Evolutionary conservation across 2,329 filamentous ascomycete genomes (phyloP).

Genomic region (Bisporella sp.): DNA sequence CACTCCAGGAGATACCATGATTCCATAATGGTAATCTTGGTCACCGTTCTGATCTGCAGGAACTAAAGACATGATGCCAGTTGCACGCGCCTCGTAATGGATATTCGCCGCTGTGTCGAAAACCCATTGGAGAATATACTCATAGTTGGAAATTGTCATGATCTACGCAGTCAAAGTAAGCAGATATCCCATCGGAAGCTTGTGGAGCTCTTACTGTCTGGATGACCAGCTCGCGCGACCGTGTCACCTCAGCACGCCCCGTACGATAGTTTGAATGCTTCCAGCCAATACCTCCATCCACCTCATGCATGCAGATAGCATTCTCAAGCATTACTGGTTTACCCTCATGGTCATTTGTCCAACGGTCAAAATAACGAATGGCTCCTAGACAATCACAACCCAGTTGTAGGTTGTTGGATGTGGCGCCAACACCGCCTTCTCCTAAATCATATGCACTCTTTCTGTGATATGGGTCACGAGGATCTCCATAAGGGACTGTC

Average conservation of each 20-base stretch:
- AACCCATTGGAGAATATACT: conserved; percentile 58
- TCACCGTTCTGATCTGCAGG: conserved; percentile 47
- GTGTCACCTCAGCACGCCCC: conserved; percentile 12
- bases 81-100: conserved; percentile 55
- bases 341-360: conserved; percentile 41
- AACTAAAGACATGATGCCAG: conserved; percentile 51
- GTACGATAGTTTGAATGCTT: conserved; percentile 66
- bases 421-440: conserved; percentile 51
- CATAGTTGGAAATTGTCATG: conserved; percentile 59
- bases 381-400: conserved; percentile 63
- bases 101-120: conserved; percentile 53
- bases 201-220: conserved; percentile 6
- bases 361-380: conserved; percentile 29
- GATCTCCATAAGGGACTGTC: conserved; percentile 56
- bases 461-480: conserved; percentile 52
- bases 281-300: conserved; percentile 62
- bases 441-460: conserved; percentile 66
- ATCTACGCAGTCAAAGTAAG: conserved; percentile 2
- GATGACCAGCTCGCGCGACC: conserved; percentile 19
- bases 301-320: conserved; percentile 61
- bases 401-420: conserved; percentile 57
- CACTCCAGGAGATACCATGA: conserved; percentile 54
- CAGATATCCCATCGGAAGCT: too few species aligned
- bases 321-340: conserved; percentile 47
- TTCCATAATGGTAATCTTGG: conserved; percentile 41